phyloP scores from a whole-genome alignment of 2,329 filamentous ascomycete species.

The Phaeomoniella chlamydospora region DNA sequence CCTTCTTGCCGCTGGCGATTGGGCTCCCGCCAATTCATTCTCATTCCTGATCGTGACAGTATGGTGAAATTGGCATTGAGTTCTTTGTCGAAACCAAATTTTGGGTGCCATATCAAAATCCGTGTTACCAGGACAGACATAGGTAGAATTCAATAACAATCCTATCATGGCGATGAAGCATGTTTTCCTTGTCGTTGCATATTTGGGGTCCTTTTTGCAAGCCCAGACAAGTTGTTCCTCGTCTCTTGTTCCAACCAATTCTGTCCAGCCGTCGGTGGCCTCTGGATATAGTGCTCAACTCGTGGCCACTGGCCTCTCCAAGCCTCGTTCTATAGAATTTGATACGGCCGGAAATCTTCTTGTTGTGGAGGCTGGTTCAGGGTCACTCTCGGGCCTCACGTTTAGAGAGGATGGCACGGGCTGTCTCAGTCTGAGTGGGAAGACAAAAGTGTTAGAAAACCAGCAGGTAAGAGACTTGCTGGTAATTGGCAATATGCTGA shows the following conservation, averaged over 20 bases:
- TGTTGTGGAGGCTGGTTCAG: constrained; percentile 27
- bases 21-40: no score
- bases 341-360: constrained; percentile 32
- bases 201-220: no score
- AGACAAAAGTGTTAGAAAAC: not conserved
- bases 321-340: constrained; percentile 31
- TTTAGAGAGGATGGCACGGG: constrained; percentile 19
- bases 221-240: constrained; percentile 1
- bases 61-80: no score
- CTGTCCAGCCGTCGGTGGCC: constrained; percentile 11
- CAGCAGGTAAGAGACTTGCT: not conserved
- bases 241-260: not conserved
- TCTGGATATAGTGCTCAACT: constrained; percentile 21
- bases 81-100: no score
- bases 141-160: no score
- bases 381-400: constrained; percentile 21
- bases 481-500: no score
- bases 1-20: no score
- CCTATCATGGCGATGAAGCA: no score
- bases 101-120: no score
- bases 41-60: no score
- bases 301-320: constrained; percentile 28
- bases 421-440: constrained; percentile 11
- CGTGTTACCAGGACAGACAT: no score
- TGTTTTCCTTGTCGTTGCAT: no score